These are phyloP conservation scores for Wickerhamiella domercqiae DNA, from an alignment of 805 yeast species.

Conservation along the genomic window DNA sequence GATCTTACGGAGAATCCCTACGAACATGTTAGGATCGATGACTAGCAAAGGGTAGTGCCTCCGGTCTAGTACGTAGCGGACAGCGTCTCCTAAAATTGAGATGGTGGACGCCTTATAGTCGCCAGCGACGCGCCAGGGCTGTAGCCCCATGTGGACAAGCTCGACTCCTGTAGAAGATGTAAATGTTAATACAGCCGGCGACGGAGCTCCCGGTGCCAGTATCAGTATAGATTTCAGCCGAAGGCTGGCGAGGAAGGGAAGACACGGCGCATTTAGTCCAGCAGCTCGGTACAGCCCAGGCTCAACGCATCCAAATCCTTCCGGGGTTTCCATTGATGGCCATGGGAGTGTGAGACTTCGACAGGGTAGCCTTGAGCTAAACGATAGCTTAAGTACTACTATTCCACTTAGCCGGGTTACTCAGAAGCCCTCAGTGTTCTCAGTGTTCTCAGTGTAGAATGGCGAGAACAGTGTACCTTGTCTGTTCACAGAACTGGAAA, in stretches of 20 bases:
- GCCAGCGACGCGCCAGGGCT: slow-evolving; percentile 27
- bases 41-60: slow-evolving; percentile 52
- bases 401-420: no score
- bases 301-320: slow-evolving; percentile 82
- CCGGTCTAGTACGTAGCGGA: slow-evolving; percentile 47
- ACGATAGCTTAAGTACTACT: no score
- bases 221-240: slow-evolving; percentile 52
- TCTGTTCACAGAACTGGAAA: no score
- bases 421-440: no score
- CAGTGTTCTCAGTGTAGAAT: neutral
- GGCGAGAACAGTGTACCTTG: no score
- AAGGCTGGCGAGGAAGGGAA: slow-evolving; percentile 65
- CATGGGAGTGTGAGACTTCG: no score
- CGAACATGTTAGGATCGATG: slow-evolving; percentile 64
- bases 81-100: slow-evolving; percentile 45
- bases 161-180: slow-evolving; percentile 31
- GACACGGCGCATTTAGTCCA: slow-evolving; percentile 25
- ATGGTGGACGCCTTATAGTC: slow-evolving; percentile 70
- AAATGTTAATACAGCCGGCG: slow-evolving; percentile 51
- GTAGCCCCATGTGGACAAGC: slow-evolving; percentile 24
- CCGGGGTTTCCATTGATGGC: slow-evolving; percentile 44
- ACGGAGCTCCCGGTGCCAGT: slow-evolving; percentile 75
- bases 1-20: slow-evolving; percentile 66
- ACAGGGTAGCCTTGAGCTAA: neutral
- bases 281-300: slow-evolving; percentile 75